phyloP scores from a whole-genome alignment of 2,329 filamentous ascomycete genomes.

The Thyridium curvatum region DNA sequence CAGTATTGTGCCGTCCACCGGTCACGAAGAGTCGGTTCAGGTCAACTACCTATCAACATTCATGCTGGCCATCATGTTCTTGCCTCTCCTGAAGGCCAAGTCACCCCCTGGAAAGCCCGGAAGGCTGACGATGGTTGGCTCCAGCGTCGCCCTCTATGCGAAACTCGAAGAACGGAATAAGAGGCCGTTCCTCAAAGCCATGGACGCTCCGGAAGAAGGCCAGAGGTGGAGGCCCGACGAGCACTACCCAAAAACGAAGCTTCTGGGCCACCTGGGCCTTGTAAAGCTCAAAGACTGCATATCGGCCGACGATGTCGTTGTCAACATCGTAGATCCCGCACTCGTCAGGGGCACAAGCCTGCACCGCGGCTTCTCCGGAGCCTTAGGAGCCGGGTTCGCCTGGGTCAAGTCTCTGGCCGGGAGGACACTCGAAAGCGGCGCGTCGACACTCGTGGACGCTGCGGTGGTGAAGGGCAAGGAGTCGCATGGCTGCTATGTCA shows the following conservation, averaged over 20 bases:
- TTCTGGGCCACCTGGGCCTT: slow-evolving; percentile 6
- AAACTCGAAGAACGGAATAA: slow-evolving; percentile 6
- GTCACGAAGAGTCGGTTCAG: slow-evolving; percentile 36
- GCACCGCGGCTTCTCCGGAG: slow-evolving; percentile 18
- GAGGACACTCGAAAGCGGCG: slow-evolving; percentile 29
- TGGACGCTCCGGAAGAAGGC: neutral
- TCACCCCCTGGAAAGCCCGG: slow-evolving; percentile 7
- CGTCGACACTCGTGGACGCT: slow-evolving; percentile 41
- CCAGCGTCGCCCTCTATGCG: slow-evolving; percentile 13
- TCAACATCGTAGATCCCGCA: slow-evolving; percentile 5
- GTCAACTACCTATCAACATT: slow-evolving; percentile 48
- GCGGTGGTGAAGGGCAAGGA: slow-evolving; percentile 36
- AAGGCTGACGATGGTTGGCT: slow-evolving; percentile 18
- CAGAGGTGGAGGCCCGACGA: slow-evolving; percentile 2
- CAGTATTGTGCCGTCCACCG: slow-evolving; percentile 10
- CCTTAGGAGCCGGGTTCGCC: slow-evolving; percentile 11
- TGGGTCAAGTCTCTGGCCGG: slow-evolving; percentile 17
- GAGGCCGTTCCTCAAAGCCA: slow-evolving; percentile 2
- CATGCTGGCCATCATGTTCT: slow-evolving; percentile 36
- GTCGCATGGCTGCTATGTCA: slow-evolving; percentile 43
- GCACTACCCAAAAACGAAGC: slow-evolving; percentile 4
- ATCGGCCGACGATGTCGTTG: neutral
- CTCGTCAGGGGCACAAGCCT: slow-evolving; percentile 20
- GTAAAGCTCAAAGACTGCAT: neutral
- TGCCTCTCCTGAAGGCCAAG: slow-evolving; percentile 34